Evolutionary conservation across 306 rosid species (phyloP).

Genomic region (Glycyrrhiza uralensis): DNA sequence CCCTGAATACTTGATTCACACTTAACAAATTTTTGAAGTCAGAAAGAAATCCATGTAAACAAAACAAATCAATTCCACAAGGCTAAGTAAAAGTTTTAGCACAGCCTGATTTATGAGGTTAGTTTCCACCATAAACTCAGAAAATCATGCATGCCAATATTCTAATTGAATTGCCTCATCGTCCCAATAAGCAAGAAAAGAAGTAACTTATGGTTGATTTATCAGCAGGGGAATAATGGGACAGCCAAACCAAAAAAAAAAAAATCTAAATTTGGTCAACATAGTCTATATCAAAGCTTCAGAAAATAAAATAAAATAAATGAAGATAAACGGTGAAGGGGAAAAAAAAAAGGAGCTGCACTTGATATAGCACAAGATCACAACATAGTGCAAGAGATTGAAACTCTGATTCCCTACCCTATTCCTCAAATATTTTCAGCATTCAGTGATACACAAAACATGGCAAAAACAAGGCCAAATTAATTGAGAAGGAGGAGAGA

Average conservation of each 20-base stretch:
- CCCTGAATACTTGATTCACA: not conserved
- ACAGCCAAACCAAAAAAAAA: not conserved
- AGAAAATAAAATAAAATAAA: conserved; percentile 9
- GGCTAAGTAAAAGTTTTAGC: not conserved
- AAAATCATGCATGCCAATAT: not conserved
- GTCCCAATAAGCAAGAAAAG: not conserved
- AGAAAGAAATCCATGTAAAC: not conserved
- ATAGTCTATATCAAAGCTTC: not conserved
- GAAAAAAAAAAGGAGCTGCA: not conserved
- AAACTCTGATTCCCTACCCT: not conserved
- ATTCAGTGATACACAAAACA: conserved; percentile 13
- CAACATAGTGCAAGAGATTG: conserved; percentile 30
- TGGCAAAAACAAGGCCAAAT: not conserved
- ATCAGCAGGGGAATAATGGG: not conserved
- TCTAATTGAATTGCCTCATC: not conserved
- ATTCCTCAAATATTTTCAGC: conserved; percentile 4
- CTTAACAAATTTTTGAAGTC: not conserved
- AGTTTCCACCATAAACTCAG: conserved; percentile 10
- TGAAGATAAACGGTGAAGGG: not conserved
- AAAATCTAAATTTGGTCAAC: conserved; percentile 21
- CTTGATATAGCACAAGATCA: not conserved
- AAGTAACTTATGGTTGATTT: not conserved
- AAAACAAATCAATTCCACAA: conserved; percentile 18
- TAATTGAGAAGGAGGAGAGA: not conserved
- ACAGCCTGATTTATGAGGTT: not conserved